Percentiles rank a stretch among this genome's conserved stretches.
phyloP scores from a whole-genome alignment of 202 grass and related monocot species.

The Bolboschoenoplectus hybrid region DNA sequence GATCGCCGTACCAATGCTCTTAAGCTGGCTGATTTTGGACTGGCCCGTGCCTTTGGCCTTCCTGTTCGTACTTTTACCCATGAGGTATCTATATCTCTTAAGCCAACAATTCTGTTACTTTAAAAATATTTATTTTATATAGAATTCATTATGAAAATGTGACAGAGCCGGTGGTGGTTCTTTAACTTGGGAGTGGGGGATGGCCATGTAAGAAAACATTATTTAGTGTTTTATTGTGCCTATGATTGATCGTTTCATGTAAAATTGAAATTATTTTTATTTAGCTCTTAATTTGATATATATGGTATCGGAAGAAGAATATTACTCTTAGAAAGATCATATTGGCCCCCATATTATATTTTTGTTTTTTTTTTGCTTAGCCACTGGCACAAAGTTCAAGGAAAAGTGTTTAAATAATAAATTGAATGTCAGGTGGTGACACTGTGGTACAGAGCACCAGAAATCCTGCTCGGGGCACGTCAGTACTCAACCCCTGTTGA shows the following conservation, averaged over 20 bases:
- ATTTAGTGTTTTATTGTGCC: background rate
- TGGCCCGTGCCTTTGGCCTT: slow-evolving; percentile 92
- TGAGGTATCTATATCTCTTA: slow-evolving; percentile 62
- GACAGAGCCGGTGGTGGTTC: background rate
- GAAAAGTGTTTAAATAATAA: background rate
- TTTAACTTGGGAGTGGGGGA: background rate
- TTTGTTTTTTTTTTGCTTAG: background rate
- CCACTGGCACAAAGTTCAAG: background rate
- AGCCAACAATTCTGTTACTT: background rate
- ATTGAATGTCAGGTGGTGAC: slow-evolving; percentile 85
- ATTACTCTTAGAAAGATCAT: background rate
- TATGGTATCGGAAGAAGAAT: background rate
- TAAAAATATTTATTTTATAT: background rate
- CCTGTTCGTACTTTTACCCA: slow-evolving; percentile 98
- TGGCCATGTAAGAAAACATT: slow-evolving; percentile 3
- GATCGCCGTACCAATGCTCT: slow-evolving; percentile 83
- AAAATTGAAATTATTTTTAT: background rate
- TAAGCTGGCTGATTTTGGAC: slow-evolving; percentile 99
- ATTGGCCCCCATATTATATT: background rate
- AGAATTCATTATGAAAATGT: slow-evolving; percentile 11
- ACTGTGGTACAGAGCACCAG: slow-evolving; percentile 96
- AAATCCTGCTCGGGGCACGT: slow-evolving; percentile 84
- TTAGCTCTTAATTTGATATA: background rate
- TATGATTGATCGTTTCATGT: background rate
- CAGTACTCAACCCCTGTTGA: slow-evolving; percentile 98